Percentiles rank a stretch among this genome's conserved stretches.
These are phyloP conservation scores for Aspergillus leporis DNA, from an alignment of 495 filamentous ascomycete genomes.

Conservation along the genomic window DNA sequence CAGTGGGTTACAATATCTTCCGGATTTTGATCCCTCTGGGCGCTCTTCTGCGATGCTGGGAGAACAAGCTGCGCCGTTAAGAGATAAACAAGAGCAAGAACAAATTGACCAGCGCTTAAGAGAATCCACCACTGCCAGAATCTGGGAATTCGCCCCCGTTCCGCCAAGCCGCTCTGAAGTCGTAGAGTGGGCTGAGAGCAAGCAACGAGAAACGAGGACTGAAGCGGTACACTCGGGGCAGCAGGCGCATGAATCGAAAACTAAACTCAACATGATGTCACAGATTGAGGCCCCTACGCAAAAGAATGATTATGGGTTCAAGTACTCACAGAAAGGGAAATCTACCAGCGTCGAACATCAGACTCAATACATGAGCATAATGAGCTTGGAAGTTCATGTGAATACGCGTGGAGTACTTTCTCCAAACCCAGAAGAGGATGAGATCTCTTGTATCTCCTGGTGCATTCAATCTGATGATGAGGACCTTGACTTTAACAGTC, in stretches of 20 bases:
- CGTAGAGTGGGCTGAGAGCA: conserved; percentile 60
- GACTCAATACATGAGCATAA: conserved; percentile 91
- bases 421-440: conserved; percentile 87
- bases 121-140: conserved; percentile 25
- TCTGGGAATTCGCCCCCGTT: conserved; percentile 47
- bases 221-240: conserved; percentile 8
- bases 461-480: conserved; percentile 75
- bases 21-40: conserved; percentile 72
- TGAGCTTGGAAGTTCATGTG: conserved; percentile 95
- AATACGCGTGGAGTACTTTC: conserved; percentile 79
- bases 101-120: conserved; percentile 49
- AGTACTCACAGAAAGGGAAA: conserved; percentile 77
- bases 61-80: conserved; percentile 41
- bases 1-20: conserved; percentile 71
- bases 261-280: conserved; percentile 54
- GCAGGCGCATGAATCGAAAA: conserved; percentile 11
- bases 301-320: conserved; percentile 78
- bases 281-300: conserved; percentile 92
- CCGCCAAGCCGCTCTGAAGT: conserved; percentile 77
- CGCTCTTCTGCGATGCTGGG: conserved; percentile 56
- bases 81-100: conserved; percentile 54
- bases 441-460: conserved; percentile 91
- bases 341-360: conserved; percentile 80
- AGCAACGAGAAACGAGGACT: conserved; percentile 20
- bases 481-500: conserved; percentile 51